phyloP scores from a whole-genome alignment of 768 basidiomycete species.

The Podaxis rugospora region DNA sequence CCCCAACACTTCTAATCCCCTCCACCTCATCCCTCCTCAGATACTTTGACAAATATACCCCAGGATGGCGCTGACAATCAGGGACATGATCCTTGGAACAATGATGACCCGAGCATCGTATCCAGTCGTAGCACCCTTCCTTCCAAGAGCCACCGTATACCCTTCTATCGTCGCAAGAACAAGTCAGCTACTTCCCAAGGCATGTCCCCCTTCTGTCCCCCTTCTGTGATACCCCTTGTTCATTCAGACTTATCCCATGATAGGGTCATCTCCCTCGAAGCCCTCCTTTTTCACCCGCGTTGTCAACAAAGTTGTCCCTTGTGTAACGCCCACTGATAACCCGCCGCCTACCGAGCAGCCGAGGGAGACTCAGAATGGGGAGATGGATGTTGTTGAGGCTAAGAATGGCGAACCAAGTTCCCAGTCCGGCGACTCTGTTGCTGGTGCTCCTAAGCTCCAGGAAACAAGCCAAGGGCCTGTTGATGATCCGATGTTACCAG shows the following conservation, averaged over 20 bases:
- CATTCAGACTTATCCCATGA: conserved; percentile 27
- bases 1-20: conserved; percentile 10
- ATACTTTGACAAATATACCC: conserved; percentile 16
- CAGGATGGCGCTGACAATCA: conserved; percentile 25
- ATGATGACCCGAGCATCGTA: conserved; percentile 10
- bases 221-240: conserved; percentile 20
- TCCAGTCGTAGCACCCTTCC: conserved; percentile 25
- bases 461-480: conserved; percentile 16
- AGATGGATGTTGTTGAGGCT: conserved; percentile 24
- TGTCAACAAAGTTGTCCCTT: conserved; percentile 65
- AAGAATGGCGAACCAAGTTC: not conserved
- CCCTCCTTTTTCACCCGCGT: conserved; percentile 62
- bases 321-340: conserved; percentile 42
- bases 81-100: conserved; percentile 38
- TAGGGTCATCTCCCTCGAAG: conserved; percentile 23
- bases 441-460: not conserved
- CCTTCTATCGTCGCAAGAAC: conserved; percentile 42
- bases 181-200: conserved; percentile 31
- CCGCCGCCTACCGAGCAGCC: not conserved
- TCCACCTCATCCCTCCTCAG: conserved; percentile 8
- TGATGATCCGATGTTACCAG: conserved; percentile 27
- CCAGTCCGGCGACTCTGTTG: not conserved
- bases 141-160: conserved; percentile 31
- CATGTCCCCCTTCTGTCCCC: conserved; percentile 22
- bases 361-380: conserved; percentile 32